phyloP scores from a whole-genome alignment of 352 stramenopile species.

The Globisporangium orthogonon region DNA sequence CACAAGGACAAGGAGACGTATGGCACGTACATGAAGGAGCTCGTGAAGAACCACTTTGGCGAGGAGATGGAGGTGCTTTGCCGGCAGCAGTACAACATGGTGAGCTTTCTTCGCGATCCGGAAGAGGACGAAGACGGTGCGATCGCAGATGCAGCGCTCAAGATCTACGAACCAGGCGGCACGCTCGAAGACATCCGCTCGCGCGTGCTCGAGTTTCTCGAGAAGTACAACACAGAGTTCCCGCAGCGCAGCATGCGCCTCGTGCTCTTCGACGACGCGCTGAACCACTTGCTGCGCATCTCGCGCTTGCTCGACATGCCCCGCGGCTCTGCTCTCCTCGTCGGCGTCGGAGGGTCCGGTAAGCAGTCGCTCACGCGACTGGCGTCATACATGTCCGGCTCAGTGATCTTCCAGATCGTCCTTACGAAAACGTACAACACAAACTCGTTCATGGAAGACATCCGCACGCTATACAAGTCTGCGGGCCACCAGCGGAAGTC shows the following conservation, averaged over 20 bases:
- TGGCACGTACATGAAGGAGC: slow-evolving; percentile 87
- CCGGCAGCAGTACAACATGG: slow-evolving; percentile 89
- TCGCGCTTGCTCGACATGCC: slow-evolving; percentile 96
- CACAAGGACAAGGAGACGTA: slow-evolving; percentile 97
- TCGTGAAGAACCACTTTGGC: slow-evolving; percentile 90
- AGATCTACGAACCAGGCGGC: slow-evolving; percentile 97
- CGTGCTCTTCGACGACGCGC: slow-evolving; percentile 97
- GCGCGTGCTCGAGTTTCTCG: slow-evolving; percentile 92
- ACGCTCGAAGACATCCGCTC: slow-evolving; percentile 88
- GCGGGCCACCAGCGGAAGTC: slow-evolving; percentile 94
- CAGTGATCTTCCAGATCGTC: slow-evolving; percentile 97
- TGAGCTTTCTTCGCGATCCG: slow-evolving; percentile 97
- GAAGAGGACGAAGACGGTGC: slow-evolving; percentile 95
- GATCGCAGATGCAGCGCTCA: slow-evolving; percentile 91
- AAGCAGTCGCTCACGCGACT: slow-evolving; percentile 97
- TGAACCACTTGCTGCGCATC: slow-evolving; percentile 95
- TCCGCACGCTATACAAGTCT: slow-evolving; percentile 95
- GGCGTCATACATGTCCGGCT: slow-evolving; percentile 94
- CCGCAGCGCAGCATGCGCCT: slow-evolving; percentile 95
- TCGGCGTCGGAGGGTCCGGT: slow-evolving; percentile 95
- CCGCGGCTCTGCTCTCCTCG: slow-evolving; percentile 92
- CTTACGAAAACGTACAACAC: slow-evolving; percentile 98
- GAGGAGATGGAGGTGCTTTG: slow-evolving; percentile 72
- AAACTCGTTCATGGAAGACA: slow-evolving; percentile 96
- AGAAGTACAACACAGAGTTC: slow-evolving; percentile 97